phyloP scores from a whole-genome alignment of 306 rosid species.

The Benincasa hispida region DNA sequence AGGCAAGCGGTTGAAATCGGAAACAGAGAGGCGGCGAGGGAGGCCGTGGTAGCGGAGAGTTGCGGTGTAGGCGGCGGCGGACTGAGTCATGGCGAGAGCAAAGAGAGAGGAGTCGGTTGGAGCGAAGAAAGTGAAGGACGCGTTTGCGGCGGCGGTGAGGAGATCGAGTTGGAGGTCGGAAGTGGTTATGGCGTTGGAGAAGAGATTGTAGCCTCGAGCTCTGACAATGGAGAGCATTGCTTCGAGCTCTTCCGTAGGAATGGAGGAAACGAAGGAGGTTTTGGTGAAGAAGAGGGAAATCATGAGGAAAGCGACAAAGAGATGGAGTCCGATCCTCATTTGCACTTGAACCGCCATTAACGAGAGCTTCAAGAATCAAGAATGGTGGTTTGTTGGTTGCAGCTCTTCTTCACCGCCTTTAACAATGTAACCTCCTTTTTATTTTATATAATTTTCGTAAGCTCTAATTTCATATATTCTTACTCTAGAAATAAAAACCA shows the following conservation, averaged over 20 bases:
- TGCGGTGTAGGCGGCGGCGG: constrained; percentile 35
- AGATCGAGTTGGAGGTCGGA: constrained; percentile 38
- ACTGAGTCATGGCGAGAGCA: constrained; percentile 42
- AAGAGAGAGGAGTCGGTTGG: constrained; percentile 53
- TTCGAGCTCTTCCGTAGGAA: constrained; percentile 27
- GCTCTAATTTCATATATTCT: no score
- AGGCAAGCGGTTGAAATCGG: constrained; percentile 30
- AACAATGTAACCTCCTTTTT: background rate
- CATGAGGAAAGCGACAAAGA: background rate
- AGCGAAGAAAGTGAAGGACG: constrained; percentile 48
- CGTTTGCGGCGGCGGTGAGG: constrained; percentile 14
- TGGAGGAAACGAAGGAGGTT: background rate
- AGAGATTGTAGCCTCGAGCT: constrained; percentile 41
- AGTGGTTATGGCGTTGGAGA: constrained; percentile 55
- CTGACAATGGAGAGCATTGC: constrained; percentile 37
- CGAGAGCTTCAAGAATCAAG: constrained; percentile 8
- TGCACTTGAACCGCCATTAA: constrained; percentile 8
- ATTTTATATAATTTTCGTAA: background rate
- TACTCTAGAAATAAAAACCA: no score
- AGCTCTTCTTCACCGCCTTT: background rate
- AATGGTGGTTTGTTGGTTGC: background rate
- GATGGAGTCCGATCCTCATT: background rate
- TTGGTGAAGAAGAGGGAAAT: background rate
- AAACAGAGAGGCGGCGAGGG: constrained; percentile 41
- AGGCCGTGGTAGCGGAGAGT: constrained; percentile 50